These are phyloP conservation scores for Thermochaetoides thermophila DNA, from an alignment of 495 filamentous ascomycete genomes.

Conservation along the genomic window DNA sequence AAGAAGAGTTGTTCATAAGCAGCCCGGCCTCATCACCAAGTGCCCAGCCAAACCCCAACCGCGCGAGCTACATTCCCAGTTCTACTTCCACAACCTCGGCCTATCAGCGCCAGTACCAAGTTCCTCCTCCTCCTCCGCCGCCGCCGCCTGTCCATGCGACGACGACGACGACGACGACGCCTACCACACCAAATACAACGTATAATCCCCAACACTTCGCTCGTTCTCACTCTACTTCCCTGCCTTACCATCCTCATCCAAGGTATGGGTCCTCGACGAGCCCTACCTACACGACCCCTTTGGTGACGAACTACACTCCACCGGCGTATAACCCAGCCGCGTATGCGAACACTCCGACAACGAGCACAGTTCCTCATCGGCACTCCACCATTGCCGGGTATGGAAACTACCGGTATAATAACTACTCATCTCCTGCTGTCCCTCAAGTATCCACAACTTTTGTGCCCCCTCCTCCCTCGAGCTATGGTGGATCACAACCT, in stretches of 20 bases:
- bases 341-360: constrained; percentile 26
- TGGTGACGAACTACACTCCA: constrained; percentile 22
- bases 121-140: constrained; percentile 35
- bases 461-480: constrained; percentile 18
- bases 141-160: no score
- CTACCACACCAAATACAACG: constrained; percentile 38
- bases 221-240: constrained; percentile 41
- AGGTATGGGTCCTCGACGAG: constrained; percentile 20
- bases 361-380: constrained; percentile 23
- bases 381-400: constrained; percentile 31
- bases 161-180: no score
- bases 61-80: constrained; percentile 28
- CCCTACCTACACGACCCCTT: constrained; percentile 16
- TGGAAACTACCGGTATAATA: constrained; percentile 25
- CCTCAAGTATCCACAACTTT: constrained; percentile 21
- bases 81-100: constrained; percentile 38
- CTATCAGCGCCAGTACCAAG: constrained; percentile 44
- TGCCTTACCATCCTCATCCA: constrained; percentile 30
- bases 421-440: constrained; percentile 22
- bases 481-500: constrained; percentile 16
- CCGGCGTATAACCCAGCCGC: constrained; percentile 37
- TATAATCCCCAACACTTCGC: constrained; percentile 82
- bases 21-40: constrained; percentile 18
- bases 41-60: constrained; percentile 19
- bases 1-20: constrained; percentile 36